These are phyloP conservation scores for Poa pratensis DNA, from an alignment of 176 grass and related monocot species.

Conservation along the genomic window DNA sequence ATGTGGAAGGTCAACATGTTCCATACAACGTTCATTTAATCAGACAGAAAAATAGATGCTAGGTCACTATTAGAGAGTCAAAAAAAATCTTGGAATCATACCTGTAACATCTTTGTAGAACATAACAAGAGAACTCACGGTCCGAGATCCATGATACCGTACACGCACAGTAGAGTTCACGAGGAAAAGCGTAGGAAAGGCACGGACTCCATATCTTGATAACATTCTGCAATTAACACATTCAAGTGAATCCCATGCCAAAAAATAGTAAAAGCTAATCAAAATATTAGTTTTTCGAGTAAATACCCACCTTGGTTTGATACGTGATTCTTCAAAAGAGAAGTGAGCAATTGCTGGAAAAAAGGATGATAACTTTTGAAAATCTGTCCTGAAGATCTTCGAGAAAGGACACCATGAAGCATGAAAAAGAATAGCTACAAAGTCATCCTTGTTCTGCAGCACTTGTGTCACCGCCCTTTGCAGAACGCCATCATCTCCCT, in stretches of 20 bases:
- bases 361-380: slow-evolving; percentile 59
- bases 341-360: slow-evolving; percentile 78
- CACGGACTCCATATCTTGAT: slow-evolving; percentile 81
- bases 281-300: not conserved
- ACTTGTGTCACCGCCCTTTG: slow-evolving; percentile 72
- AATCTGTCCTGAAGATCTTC: slow-evolving; percentile 74
- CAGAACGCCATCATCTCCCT: slow-evolving; percentile 73
- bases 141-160: slow-evolving; percentile 75
- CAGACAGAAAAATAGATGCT: not conserved
- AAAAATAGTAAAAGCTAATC: not conserved
- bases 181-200: slow-evolving; percentile 78
- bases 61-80: not conserved
- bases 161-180: slow-evolving; percentile 79
- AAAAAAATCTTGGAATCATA: slow-evolving; percentile 32
- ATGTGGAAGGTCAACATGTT: slow-evolving; percentile 16
- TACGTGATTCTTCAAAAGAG: slow-evolving; percentile 90
- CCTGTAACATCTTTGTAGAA: slow-evolving; percentile 86
- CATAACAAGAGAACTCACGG: slow-evolving; percentile 66
- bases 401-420: slow-evolving; percentile 99
- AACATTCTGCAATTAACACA: slow-evolving; percentile 68
- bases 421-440: slow-evolving; percentile 89
- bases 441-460: slow-evolving; percentile 64
- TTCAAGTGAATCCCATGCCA: slow-evolving; percentile 11
- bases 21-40: slow-evolving; percentile 7
- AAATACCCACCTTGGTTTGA: slow-evolving; percentile 70